phyloP scores from a whole-genome alignment of 306 rosid species.

The Vigna reflexopilosa region DNA sequence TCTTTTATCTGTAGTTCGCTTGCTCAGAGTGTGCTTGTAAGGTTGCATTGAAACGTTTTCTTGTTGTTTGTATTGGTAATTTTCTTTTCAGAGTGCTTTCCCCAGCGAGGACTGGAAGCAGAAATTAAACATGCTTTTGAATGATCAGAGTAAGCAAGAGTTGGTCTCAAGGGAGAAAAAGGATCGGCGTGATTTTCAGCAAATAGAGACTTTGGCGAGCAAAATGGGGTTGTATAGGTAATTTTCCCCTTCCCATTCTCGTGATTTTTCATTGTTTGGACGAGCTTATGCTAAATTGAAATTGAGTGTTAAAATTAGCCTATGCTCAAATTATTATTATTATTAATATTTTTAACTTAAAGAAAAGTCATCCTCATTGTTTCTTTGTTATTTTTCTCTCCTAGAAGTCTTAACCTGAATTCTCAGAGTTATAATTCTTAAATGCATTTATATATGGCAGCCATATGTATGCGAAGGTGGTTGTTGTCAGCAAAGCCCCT shows the following conservation, averaged over 20 bases:
- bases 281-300: too few relatives aligned
- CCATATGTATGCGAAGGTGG: constrained; percentile 70
- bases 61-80: not conserved
- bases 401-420: not conserved
- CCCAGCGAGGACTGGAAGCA: constrained; percentile 56
- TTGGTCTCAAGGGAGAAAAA: constrained; percentile 79
- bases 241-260: not conserved
- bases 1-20: not conserved
- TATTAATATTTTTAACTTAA: too few relatives aligned
- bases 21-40: not conserved
- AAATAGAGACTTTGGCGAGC: constrained; percentile 67
- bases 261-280: not conserved
- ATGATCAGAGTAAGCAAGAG: constrained; percentile 67
- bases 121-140: constrained; percentile 59
- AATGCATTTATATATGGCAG: constrained; percentile 52
- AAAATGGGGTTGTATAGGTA: constrained; percentile 78
- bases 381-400: too few relatives aligned
- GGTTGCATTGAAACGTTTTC: not conserved
- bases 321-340: too few relatives aligned
- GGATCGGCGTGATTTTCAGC: constrained; percentile 69
- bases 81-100: constrained; percentile 55
- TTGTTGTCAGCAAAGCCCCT: constrained; percentile 80
- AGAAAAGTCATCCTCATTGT: too few relatives aligned
- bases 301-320: too few relatives aligned
- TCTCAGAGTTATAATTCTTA: constrained; percentile 14